Conservation (phyloP, 495 filamentous ascomycete species). For the Venustampulla echinocandica region DNA sequence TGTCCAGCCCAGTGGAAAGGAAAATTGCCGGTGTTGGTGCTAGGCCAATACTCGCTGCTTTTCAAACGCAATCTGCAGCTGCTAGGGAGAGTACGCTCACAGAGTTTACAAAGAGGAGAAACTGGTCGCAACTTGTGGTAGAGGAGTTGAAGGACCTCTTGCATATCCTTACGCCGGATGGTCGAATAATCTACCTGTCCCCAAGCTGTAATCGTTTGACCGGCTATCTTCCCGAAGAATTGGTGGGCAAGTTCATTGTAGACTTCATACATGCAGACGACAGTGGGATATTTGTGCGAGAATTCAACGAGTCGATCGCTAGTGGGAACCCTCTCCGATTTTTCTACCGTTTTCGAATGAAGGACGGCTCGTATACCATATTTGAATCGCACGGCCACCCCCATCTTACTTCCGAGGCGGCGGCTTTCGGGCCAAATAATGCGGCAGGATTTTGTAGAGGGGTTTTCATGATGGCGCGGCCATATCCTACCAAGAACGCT, state of each 20-base stretch:
- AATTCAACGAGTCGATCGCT: conserved; percentile 89
- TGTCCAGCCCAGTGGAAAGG: conserved; percentile 7
- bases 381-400: conserved; percentile 90
- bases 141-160: conserved; percentile 86
- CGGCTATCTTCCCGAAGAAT: conserved; percentile 59
- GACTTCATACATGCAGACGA: conserved; percentile 88
- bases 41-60: conserved; percentile 47
- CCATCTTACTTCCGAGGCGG: conserved; percentile 66
- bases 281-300: conserved; percentile 70
- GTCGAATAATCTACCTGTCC: conserved; percentile 75
- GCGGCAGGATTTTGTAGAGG: conserved; percentile 68
- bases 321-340: conserved; percentile 68
- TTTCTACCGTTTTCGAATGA: conserved; percentile 81
- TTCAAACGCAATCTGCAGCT: conserved; percentile 38
- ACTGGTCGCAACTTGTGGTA: conserved; percentile 83
- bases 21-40: conserved; percentile 40
- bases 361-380: conserved; percentile 64
- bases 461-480: conserved; percentile 88
- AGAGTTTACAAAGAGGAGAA: conserved; percentile 74
- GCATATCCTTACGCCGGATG: conserved; percentile 77
- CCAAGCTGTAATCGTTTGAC: conserved; percentile 72
- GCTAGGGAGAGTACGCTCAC: conserved; percentile 58
- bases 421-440: conserved; percentile 52
- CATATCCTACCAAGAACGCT: conserved; percentile 82
- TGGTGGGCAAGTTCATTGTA: conserved; percentile 64